Percentiles rank a stretch among this genome's conserved stretches.
Conservation (phyloP, 208 protist species). For the Trypanosoma mega region DNA sequence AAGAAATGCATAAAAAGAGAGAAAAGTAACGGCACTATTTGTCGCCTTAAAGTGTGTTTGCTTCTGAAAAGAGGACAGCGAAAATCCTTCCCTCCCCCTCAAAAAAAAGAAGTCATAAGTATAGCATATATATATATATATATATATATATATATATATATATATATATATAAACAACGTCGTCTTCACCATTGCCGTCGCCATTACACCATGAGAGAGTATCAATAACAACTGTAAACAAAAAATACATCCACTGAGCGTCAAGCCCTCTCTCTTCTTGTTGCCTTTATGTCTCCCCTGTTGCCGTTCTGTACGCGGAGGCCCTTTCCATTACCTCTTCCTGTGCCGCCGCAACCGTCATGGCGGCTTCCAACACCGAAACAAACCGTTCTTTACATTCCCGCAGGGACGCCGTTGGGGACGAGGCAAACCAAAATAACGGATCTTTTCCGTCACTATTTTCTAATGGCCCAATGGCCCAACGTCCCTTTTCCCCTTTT, state of each 20-base stretch:
- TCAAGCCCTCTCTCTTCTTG: not conserved
- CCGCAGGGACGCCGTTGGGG: constrained; percentile 29
- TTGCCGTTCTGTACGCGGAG: constrained; percentile 4
- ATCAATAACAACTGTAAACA: too few species aligned
- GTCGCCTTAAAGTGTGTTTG: too few species aligned
- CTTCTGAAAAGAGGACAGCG: too few species aligned
- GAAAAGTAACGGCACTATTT: too few species aligned
- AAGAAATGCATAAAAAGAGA: too few species aligned
- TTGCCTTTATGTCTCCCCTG: not conserved
- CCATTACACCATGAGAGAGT: too few species aligned
- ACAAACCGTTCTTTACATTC: constrained; percentile 46
- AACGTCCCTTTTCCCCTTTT: not conserved
- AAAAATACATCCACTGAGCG: constrained; percentile 2
- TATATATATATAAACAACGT: not conserved
- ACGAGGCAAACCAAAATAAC: constrained; percentile 20
- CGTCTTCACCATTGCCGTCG: too few species aligned
- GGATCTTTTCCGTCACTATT: constrained; percentile 7
- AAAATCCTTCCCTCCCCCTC: too few species aligned
- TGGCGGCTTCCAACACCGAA: constrained; percentile 34
- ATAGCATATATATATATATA: constrained; percentile 10
- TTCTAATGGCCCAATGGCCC: not conserved
- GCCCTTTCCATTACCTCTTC: constrained; percentile 28
- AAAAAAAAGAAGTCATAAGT: too few species aligned
- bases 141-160: constrained; percentile 13
- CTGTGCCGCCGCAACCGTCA: constrained; percentile 49